Conservation (phyloP, 345 rosid species). For the Cardamine resedifolia region DNA sequence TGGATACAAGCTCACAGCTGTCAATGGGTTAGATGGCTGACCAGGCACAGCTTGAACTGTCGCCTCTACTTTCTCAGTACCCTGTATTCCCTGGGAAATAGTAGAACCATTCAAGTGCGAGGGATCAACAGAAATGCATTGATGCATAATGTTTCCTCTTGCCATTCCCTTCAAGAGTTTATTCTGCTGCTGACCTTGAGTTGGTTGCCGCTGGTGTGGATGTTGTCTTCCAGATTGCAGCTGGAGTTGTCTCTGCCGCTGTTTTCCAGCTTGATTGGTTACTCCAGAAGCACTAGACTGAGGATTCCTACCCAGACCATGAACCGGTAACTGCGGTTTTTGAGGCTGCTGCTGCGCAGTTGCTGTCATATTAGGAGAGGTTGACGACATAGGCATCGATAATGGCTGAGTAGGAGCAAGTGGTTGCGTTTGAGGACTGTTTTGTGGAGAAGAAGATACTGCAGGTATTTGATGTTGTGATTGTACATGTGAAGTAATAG, state of each 20-base stretch:
- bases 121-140: conserved; percentile 56
- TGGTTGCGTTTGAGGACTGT: conserved; percentile 59
- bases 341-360: conserved; percentile 46
- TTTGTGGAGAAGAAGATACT: conserved; percentile 65
- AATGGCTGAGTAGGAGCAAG: conserved; percentile 53
- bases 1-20: conserved; percentile 47
- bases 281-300: conserved; percentile 46
- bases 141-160: conserved; percentile 74
- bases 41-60: conserved; percentile 55
- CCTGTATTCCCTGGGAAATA: conserved; percentile 42
- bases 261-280: conserved; percentile 77
- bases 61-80: conserved; percentile 59
- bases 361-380: conserved; percentile 60
- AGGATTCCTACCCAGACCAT: conserved; percentile 52
- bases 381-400: conserved; percentile 47
- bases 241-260: conserved; percentile 52
- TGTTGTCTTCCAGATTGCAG: conserved; percentile 79
- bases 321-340: conserved; percentile 56
- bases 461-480: conserved; percentile 61
- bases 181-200: conserved; percentile 63
- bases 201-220: conserved; percentile 70
- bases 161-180: conserved; percentile 71
- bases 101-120: conserved; percentile 63
- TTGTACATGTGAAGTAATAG: conserved; percentile 57
- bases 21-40: conserved; percentile 56